Evolutionary conservation across 352 stramenopile genomes (phyloP).

Genomic region (Globisporangium spinosum): DNA sequence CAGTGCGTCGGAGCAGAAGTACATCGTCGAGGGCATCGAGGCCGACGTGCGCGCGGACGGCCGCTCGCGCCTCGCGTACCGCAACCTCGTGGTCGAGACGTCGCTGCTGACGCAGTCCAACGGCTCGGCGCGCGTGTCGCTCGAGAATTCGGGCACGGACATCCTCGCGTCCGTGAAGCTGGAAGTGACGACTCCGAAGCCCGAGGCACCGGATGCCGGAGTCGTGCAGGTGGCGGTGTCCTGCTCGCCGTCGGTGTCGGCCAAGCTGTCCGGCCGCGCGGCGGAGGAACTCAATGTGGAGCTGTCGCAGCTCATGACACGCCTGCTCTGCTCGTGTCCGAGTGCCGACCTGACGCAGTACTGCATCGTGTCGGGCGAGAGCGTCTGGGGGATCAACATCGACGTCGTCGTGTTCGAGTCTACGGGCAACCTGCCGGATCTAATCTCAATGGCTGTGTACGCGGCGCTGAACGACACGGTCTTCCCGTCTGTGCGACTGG

Average conservation of each 20-base stretch:
- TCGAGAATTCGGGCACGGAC: constrained; percentile 64
- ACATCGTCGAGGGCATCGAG: constrained; percentile 69
- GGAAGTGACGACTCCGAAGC: constrained; percentile 47
- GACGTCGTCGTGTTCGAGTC: constrained; percentile 83
- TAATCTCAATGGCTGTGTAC: constrained; percentile 81
- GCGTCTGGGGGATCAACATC: constrained; percentile 66
- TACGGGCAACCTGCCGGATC: constrained; percentile 62
- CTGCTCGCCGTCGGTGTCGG: constrained; percentile 70
- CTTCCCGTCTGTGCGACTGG: constrained; percentile 63
- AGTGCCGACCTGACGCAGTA: constrained; percentile 49
- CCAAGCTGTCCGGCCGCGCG: constrained; percentile 63
- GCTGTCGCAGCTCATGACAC: constrained; percentile 74
- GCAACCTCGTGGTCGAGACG: constrained; percentile 59
- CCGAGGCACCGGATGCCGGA: constrained; percentile 45
- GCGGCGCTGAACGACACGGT: constrained; percentile 77
- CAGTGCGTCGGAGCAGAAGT: constrained; percentile 68
- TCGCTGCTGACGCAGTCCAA: constrained; percentile 74
- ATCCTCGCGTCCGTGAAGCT: constrained; percentile 78
- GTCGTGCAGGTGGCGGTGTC: constrained; percentile 53
- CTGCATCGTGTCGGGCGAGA: constrained; percentile 69
- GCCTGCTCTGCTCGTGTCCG: constrained; percentile 51
- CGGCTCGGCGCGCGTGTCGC: constrained; percentile 64
- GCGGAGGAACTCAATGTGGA: constrained; percentile 78
- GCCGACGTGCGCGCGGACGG: constrained; percentile 68
- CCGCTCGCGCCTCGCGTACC: constrained; percentile 59